phyloP scores from a whole-genome alignment of 805 yeast species.

The Starmerella asiatica region DNA sequence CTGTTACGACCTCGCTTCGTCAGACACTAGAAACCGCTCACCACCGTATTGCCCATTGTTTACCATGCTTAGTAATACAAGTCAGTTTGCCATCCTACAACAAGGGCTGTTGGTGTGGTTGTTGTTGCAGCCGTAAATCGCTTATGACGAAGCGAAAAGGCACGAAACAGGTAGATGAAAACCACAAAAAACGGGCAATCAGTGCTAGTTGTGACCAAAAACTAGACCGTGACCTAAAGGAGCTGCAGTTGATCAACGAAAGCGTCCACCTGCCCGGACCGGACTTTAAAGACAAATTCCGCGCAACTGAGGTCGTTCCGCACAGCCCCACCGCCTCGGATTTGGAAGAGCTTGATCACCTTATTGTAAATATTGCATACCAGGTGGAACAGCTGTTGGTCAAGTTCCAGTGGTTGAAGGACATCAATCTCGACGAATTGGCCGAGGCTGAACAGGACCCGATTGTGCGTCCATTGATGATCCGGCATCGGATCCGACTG shows the following conservation, averaged over 20 bases:
- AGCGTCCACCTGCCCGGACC: conserved; percentile 6
- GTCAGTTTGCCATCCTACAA: no score
- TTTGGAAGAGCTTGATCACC: conserved; percentile 34
- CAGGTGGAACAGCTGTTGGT: conserved; percentile 38
- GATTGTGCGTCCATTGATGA: conserved; percentile 38
- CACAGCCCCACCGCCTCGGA: conserved; percentile 14
- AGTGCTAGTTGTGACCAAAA: no score
- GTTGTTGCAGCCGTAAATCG: no score
- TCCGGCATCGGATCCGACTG: conserved; percentile 42
- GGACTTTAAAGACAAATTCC: conserved; percentile 3
- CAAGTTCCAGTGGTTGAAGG: conserved; percentile 41
- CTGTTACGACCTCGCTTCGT: no score
- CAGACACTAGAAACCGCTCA: no score
- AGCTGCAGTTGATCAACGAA: neutral
- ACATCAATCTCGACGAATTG: conserved; percentile 30
- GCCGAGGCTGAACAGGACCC: conserved; percentile 26
- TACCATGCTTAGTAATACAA: no score
- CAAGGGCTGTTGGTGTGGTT: no score
- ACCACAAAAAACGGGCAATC: no score
- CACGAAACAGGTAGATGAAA: no score
- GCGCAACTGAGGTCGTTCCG: neutral
- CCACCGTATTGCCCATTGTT: no score
- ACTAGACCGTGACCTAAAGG: no score
- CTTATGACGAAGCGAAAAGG: no score
- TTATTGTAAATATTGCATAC: conserved; percentile 40